Evolutionary conservation across 2,329 filamentous ascomycete species (phyloP), one percentile per base, ranked within the genome.

Genomic region (Aureobasidium sp.): DNA sequence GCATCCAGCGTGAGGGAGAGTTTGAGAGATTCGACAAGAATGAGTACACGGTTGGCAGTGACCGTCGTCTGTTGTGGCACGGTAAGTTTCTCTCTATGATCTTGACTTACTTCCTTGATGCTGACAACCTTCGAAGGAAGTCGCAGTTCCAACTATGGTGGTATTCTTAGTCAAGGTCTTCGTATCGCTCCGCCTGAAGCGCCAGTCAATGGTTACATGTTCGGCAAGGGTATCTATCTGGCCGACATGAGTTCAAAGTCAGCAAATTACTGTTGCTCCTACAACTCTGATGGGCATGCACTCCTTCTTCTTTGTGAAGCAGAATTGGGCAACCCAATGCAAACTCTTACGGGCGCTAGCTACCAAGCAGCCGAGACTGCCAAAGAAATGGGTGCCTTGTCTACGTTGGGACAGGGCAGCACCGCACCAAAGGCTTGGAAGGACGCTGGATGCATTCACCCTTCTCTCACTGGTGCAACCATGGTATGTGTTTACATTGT

Each of bases 141-240:
- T 20, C 20, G 20, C 20, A 20, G 20, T 20, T 94, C 89, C 59
- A 96, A 96, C 72, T 96, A 87, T 67, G 90, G 88, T 70, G 92
- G 91, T 70, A 96, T 96, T 63, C 83, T 96, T 46, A 88, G 86
- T 63, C 90, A 96, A 73, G 92, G 92, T 66, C 82, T 96, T 7
- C 88, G 90, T n/a, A 96, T 96, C 66, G 92, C 92, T 7, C 92
- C 92, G 0, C 87, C 88, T 0, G 87, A 95, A 73, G 91, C 91
- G 0, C 92, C 90, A 0, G 86, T 86, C 0, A 63, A 57, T 24
- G 66, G 67, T 47, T 68, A 68, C 60, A 93, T 93, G 88, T 96
- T 95, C 67, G 91, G 88, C 63, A 95, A 74, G 57, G 62, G 91
- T 48, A 88, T 96, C 51, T 96, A 96, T 71, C 82, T 96, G 2